Percentiles rank a stretch among this genome's conserved stretches.
phyloP scores from a whole-genome alignment of 2,329 filamentous ascomycete species.

The Epichloe typhina region DNA sequence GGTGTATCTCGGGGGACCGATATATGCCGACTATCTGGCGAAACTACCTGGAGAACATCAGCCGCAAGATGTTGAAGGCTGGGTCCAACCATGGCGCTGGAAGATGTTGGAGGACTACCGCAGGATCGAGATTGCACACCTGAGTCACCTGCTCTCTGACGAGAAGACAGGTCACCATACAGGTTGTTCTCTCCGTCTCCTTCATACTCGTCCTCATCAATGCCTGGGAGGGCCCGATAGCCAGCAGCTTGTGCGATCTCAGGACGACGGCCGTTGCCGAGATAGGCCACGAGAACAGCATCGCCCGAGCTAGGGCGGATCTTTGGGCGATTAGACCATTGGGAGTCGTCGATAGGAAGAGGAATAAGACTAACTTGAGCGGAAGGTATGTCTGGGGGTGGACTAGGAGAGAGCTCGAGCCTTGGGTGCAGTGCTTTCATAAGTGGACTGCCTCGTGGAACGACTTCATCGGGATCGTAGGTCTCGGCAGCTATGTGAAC shows the following conservation, averaged over 20 bases:
- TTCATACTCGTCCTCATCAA: slow-evolving; percentile 28
- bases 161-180: neutral
- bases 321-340: slow-evolving; percentile 39
- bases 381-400: slow-evolving; percentile 23
- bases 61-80: slow-evolving; percentile 19
- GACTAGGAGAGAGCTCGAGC: slow-evolving; percentile 20
- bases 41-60: slow-evolving; percentile 18
- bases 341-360: slow-evolving; percentile 25
- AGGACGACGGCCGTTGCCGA: slow-evolving; percentile 49
- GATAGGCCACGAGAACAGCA: slow-evolving; percentile 51
- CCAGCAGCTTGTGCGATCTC: slow-evolving; percentile 50
- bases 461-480: slow-evolving; percentile 32
- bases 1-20: slow-evolving; percentile 10
- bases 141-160: neutral
- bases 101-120: neutral
- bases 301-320: slow-evolving; percentile 45
- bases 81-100: slow-evolving; percentile 6
- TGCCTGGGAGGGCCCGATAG: slow-evolving; percentile 35
- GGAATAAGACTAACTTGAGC: slow-evolving; percentile 22
- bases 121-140: neutral
- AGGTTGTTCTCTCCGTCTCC: slow-evolving; percentile 14
- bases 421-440: slow-evolving; percentile 22
- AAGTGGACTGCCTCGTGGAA: slow-evolving; percentile 27
- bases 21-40: slow-evolving; percentile 7
- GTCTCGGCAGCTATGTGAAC: slow-evolving; percentile 18